phyloP scores from a whole-genome alignment of 768 basidiomycete species.

The Gymnopilus junonius region DNA sequence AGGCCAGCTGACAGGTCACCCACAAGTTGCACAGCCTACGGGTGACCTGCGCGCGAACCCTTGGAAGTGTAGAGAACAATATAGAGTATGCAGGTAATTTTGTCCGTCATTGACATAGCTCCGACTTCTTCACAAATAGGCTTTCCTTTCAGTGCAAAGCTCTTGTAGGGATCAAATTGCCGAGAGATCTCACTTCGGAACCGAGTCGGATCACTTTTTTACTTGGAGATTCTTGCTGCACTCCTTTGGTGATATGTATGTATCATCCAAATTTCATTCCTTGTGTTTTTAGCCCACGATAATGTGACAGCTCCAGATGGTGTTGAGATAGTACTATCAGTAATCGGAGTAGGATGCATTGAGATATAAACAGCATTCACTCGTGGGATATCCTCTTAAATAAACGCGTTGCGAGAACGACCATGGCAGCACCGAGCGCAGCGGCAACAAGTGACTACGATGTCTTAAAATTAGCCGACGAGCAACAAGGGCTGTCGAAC shows the following conservation, averaged over 20 bases:
- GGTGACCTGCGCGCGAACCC: too few species aligned
- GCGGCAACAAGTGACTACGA: background rate
- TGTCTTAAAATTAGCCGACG: background rate
- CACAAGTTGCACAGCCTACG: too few species aligned
- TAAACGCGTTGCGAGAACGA: constrained; percentile 2
- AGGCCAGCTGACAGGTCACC: too few species aligned
- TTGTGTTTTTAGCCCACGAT: background rate
- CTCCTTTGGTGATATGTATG: too few species aligned
- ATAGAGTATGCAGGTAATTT: background rate
- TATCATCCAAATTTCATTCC: too few species aligned
- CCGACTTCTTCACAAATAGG: background rate
- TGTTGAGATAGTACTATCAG: background rate
- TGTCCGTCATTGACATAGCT: too few species aligned
- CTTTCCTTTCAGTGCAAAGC: background rate
- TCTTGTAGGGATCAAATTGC: background rate
- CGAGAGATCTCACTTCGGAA: background rate
- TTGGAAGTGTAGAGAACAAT: too few species aligned
- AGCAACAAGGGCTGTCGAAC: background rate
- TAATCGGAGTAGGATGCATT: background rate
- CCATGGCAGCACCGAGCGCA: background rate
- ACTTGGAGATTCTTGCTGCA: background rate
- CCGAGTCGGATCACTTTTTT: background rate
- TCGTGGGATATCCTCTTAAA: background rate
- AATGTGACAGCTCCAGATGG: background rate
- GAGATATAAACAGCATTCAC: background rate